Conservation (phyloP, 1,284 basidiomycete genomes). For the Trametes polyzona region DNA sequence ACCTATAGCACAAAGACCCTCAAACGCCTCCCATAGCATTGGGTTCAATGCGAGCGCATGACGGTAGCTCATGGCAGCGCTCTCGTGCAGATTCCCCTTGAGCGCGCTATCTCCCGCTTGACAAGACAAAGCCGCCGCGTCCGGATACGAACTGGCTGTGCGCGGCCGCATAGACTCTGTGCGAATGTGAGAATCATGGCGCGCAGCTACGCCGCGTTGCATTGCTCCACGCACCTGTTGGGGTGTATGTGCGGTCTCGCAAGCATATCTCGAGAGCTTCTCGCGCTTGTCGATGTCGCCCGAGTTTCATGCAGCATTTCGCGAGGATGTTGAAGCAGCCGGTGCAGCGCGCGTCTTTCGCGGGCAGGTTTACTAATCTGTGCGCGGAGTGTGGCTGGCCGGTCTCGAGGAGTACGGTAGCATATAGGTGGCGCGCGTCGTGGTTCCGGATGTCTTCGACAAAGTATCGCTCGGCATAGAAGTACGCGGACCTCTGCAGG, state of each 20-base stretch:
- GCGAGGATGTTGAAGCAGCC: constrained; percentile 83
- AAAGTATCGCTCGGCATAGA: constrained; percentile 83
- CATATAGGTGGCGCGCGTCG: constrained; percentile 85
- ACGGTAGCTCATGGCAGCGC: constrained; percentile 73
- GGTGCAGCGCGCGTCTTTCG: constrained; percentile 59
- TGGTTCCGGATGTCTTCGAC: constrained; percentile 70
- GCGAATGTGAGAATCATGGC: constrained; percentile 19
- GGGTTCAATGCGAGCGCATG: constrained; percentile 78
- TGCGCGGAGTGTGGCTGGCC: constrained; percentile 81
- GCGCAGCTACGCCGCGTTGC: constrained; percentile 22
- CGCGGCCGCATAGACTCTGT: constrained; percentile 57
- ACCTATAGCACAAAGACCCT: constrained; percentile 87
- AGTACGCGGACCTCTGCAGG: constrained; percentile 74
- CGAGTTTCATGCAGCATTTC: constrained; percentile 73
- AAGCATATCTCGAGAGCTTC: constrained; percentile 70
- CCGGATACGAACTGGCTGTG: constrained; percentile 58
- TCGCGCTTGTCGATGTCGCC: constrained; percentile 71
- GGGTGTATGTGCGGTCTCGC: constrained; percentile 51
- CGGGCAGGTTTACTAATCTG: constrained; percentile 65
- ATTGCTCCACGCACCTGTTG: constrained; percentile 52
- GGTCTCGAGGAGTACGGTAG: constrained; percentile 73
- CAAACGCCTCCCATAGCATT: constrained; percentile 93
- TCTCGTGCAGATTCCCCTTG: constrained; percentile 75
- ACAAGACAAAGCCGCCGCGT: constrained; percentile 69
- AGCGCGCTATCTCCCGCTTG: constrained; percentile 70